phyloP scores from a whole-genome alignment of 441 rosid genomes.

The Sinapis alba region DNA sequence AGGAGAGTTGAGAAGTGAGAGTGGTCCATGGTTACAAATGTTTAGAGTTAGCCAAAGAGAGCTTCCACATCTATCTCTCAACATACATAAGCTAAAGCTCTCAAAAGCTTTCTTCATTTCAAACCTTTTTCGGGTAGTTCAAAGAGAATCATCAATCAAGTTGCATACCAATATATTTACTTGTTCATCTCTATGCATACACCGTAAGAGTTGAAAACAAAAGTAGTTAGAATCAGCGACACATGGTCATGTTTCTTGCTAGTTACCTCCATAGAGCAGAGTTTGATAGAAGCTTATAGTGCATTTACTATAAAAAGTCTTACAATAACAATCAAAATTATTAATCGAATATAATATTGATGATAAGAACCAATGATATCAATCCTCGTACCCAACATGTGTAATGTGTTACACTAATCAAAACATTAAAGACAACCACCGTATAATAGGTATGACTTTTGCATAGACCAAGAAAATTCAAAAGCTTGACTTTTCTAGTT shows the following conservation, averaged over 20 bases:
- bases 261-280: not conserved
- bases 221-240: not conserved
- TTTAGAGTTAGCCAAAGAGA: constrained; percentile 34
- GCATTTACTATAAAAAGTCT: not conserved
- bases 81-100: constrained; percentile 31
- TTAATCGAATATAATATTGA: not conserved
- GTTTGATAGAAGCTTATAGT: not conserved
- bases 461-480: constrained; percentile 23
- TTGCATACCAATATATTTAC: constrained; percentile 25
- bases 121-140: constrained; percentile 14
- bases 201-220: not conserved
- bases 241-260: constrained; percentile 15
- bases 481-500: constrained; percentile 28
- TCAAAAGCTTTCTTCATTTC: constrained; percentile 42
- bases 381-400: constrained; percentile 40
- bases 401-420: constrained; percentile 25
- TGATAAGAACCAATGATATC: constrained; percentile 20
- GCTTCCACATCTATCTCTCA: constrained; percentile 29
- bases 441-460: constrained; percentile 15
- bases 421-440: constrained; percentile 30
- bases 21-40: constrained; percentile 39
- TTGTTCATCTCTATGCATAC: constrained; percentile 2
- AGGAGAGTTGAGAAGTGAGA: constrained; percentile 38
- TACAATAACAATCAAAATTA: constrained; percentile 14
- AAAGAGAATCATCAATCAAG: constrained; percentile 33